Base-by-base conservation (phyloP, 1,284 basidiomycete genomes). In the Inonotus obliquus region DNA sequence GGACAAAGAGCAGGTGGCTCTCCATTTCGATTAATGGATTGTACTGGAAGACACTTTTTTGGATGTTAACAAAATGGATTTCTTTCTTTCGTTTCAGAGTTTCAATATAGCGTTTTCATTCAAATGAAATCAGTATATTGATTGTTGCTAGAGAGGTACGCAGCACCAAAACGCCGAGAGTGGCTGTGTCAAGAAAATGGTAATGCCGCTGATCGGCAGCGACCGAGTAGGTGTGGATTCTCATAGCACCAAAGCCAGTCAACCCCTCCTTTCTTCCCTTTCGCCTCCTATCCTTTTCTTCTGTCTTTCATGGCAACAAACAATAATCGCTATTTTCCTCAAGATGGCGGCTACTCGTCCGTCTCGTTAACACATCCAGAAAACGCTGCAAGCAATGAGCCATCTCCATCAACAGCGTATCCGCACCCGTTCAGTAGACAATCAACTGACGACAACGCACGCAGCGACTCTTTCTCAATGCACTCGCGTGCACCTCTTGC, bases 401-500 rank as follows among this genome's bases (percentile, higher is more conserved):
- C 23, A 44, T 21, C 47, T 13, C 54, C 45, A 29, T 44, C 38
- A 27, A 23, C 21, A 9, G 21, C 41, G 35, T 47, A 55, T 35
- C 29, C 39, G 13, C 57, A 55, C 19, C n/a, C 39, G 11, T 47
- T 25, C 35, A 27, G 41, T 9, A 21, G 29, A 37, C 11, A 35
- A 25, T 55, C 59, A 21, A 44, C 38, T 17, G 55, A 41, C 27
- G 58, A 63, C 32, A 58, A 47, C 51, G 19, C 25, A 21, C 47
- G 62, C 25, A 17, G 41, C n/a, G 63, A 64, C 51, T 61, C 63
- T 17, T 64, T 64, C 39, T 64, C 63, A 13, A 13, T 61, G 53
- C 60, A 61, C 41, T 64, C 63, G 4, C 54, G 19, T 14, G 35
- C 60, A 17, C 63, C 60, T 14, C 52, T 64, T 14, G 57, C 59